phyloP scores from a whole-genome alignment of 2,329 filamentous ascomycete species.

The Knoxdaviesia proteae region DNA sequence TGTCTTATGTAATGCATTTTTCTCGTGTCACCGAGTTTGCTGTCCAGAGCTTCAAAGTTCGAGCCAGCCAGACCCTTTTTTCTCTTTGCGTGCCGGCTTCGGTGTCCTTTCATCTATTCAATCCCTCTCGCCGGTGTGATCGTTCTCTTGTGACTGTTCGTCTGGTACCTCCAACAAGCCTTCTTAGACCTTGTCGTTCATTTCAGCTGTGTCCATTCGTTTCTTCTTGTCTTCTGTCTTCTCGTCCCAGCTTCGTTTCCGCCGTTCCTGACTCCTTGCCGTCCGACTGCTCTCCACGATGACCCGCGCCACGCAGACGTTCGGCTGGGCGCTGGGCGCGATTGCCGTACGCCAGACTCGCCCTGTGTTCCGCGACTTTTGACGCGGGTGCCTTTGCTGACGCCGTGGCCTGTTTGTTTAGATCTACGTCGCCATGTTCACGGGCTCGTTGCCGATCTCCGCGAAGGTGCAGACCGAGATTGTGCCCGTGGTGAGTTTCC shows the following conservation, averaged over 20 bases:
- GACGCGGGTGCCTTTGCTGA: no score
- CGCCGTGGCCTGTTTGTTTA: slow-evolving; percentile 28
- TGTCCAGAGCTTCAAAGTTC: no score
- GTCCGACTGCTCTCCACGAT: slow-evolving; percentile 30
- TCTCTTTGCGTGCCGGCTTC: no score
- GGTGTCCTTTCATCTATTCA: no score
- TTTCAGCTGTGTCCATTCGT: not conserved
- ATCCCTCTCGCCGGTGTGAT: no score
- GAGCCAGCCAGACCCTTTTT: no score
- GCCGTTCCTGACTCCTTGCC: no score
- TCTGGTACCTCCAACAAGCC: not conserved
- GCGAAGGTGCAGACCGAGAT: slow-evolving; percentile 61
- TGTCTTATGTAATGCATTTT: not conserved
- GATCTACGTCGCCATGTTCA: slow-evolving; percentile 76
- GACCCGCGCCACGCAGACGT: slow-evolving; percentile 86
- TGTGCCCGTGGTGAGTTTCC: slow-evolving; percentile 59
- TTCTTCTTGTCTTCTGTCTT: not conserved
- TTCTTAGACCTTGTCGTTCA: not conserved
- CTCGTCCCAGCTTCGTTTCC: no score
- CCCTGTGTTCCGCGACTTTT: no score
- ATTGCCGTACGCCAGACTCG: no score
- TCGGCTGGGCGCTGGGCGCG: slow-evolving; percentile 14
- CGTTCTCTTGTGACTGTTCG: no score
- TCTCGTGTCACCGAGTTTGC: not conserved
- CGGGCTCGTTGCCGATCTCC: slow-evolving; percentile 66